Evolutionary conservation across 306 rosid species (phyloP).

Genomic region (Nissolia schottii): DNA sequence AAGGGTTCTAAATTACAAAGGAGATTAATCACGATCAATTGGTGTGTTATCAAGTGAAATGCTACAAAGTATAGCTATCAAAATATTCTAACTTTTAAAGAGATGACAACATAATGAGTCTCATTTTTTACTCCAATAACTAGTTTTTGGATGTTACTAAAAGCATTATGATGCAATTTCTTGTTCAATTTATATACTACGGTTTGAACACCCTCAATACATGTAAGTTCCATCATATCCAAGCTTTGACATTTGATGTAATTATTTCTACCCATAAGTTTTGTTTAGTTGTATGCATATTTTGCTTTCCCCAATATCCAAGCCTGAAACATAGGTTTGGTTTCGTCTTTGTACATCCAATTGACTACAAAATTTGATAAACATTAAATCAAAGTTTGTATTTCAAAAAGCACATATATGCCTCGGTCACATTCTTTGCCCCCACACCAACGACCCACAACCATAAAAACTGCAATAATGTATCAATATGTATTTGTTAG

Average conservation of each 20-base stretch:
- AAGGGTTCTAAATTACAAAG: no score
- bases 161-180: no score
- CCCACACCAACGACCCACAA: constrained; percentile 19
- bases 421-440: constrained; percentile 1
- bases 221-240: background rate
- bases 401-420: background rate
- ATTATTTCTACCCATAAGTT: background rate
- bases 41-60: no score
- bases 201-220: background rate
- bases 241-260: background rate
- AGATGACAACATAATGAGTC: no score
- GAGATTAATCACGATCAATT: no score
- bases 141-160: no score
- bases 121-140: no score
- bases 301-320: background rate
- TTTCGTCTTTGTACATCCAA: background rate
- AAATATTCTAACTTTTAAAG: no score
- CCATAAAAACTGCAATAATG: constrained; percentile 25
- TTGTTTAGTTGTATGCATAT: background rate
- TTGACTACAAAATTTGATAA: constrained; percentile 13
- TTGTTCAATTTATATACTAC: no score
- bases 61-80: no score
- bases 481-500: no score
- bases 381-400: background rate
- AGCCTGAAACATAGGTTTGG: background rate